Base-by-base conservation (phyloP, 2,329 filamentous ascomycete genomes). In the Gaeumannomyces tritici region DNA sequence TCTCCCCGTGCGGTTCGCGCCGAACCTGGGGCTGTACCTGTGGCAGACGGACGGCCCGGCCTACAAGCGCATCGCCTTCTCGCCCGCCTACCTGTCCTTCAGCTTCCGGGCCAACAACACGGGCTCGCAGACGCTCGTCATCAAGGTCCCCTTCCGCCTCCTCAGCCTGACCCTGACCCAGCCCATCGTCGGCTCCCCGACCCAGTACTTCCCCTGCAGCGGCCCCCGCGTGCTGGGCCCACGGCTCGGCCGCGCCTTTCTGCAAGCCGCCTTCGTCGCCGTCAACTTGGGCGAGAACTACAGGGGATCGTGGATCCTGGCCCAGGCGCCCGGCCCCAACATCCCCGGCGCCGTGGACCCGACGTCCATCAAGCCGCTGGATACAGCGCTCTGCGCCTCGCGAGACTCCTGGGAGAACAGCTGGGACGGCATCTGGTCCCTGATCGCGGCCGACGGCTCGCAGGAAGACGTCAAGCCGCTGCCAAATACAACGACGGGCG, bases 91-190 rank as follows among this genome's bases (percentile, higher is more conserved):
- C 57, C 70, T 80, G 9, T 69, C 71, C 61, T 80, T 80, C 64
- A 70, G 78, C 55, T 62, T 72, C 47, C 12, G 35, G 35, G 66
- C 66, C 18, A 67, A 69, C 62, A 70, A 68, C 5, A 70, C 70
- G 31, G 70, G 69, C 0, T 64, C 70, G 4, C 35, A 42, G 11
- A 73, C 73, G 54, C 64, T 77, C 55, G 73, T 71, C 1, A 78
- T 80, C 68, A 78, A 78, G 21, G 74, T 80, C 2, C 78, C 78
- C 21, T 73, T 74, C 60, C 69, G 67, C 31, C 71, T 75, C 35
- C 70, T 76, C 24, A 74, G 76, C 64, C 69, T 76, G 12, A 79
- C 76, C 0, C 69, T 80, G 4, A 72, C 73, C 2, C 42, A 67
- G 2, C 73, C 76, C 0, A 65, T 78, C 61, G 60, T 65, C 57